These are phyloP conservation scores for Metschnikowia sp. DNA, from an alignment of 805 yeast genomes.

Conservation along the genomic window DNA sequence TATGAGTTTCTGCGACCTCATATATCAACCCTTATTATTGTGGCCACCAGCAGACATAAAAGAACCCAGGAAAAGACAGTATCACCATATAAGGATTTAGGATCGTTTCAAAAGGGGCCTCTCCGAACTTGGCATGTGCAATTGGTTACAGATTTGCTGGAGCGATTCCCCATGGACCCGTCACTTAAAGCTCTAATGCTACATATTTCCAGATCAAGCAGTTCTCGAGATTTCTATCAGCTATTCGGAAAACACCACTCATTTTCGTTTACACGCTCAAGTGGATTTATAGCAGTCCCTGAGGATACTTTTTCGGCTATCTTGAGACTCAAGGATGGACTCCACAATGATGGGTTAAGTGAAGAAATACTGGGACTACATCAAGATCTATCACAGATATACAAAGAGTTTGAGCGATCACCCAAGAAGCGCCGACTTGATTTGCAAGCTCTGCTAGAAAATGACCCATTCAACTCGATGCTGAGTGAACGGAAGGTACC, in stretches of 20 bases:
- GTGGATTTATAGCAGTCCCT: slow-evolving; percentile 2
- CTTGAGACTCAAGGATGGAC: neutral
- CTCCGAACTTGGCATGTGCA: slow-evolving; percentile 16
- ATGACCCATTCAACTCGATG: neutral
- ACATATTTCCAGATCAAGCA: slow-evolving; percentile 3
- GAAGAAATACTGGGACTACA: neutral
- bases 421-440: slow-evolving; percentile 2
- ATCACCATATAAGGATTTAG: neutral
- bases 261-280: neutral
- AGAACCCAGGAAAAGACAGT: neutral
- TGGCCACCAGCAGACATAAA: slow-evolving; percentile 4
- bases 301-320: neutral
- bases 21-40: slow-evolving; percentile 12
- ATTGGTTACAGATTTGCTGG: slow-evolving; percentile 8
- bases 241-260: neutral
- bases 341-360: neutral
- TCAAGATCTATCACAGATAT: neutral
- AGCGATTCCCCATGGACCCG: slow-evolving; percentile 13
- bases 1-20: slow-evolving; percentile 16
- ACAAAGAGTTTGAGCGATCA: neutral
- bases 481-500: neutral
- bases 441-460: neutral
- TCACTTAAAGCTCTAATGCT: slow-evolving; percentile 9
- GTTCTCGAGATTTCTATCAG: slow-evolving; percentile 1
- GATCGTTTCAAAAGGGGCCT: neutral